Evolutionary conservation across 768 basidiomycete genomes (phyloP).

Genomic region (Punctularia strigosozonata): DNA sequence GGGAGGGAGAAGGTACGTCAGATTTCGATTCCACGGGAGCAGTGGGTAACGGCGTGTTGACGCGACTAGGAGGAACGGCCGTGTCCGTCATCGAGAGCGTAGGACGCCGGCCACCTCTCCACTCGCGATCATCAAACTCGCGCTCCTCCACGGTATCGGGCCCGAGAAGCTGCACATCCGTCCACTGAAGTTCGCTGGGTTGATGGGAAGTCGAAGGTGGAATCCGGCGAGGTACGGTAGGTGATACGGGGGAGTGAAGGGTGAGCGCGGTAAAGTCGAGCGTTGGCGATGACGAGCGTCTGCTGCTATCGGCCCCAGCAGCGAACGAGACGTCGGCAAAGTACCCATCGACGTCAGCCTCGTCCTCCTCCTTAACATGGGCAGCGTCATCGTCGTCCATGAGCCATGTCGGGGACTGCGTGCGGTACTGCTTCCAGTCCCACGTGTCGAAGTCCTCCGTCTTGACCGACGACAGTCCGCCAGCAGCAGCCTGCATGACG

Average conservation of each 20-base stretch:
- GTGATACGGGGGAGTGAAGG: neutral
- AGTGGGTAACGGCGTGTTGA: neutral
- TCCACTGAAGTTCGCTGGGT: conserved; percentile 23
- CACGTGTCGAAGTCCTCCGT: conserved; percentile 31
- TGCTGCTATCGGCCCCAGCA: neutral
- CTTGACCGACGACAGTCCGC: conserved; percentile 21
- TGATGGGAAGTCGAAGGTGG: conserved; percentile 8
- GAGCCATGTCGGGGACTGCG: conserved; percentile 15
- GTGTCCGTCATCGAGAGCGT: neutral
- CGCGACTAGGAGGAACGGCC: too few relatives aligned
- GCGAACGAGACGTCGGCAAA: neutral
- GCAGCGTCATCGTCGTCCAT: conserved; percentile 10
- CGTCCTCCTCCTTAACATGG: conserved; percentile 19
- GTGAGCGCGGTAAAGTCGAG: neutral
- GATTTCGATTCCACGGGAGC: neutral
- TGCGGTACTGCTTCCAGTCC: conserved; percentile 29
- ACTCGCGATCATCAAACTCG: conserved; percentile 29
- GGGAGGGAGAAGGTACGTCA: too few relatives aligned
- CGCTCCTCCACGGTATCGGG: conserved; percentile 30
- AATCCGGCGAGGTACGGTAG: neutral
- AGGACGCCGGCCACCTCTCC: conserved; percentile 7
- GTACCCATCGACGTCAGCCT: conserved; percentile 9
- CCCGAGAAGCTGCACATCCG: conserved; percentile 32
- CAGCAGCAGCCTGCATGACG: conserved; percentile 24
- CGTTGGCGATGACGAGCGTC: conserved; percentile 1